Evolutionary conservation across 2,329 filamentous ascomycete genomes (phyloP), one percentile per base, ranked within the genome.

Genomic region (Lachnellula cervina): DNA sequence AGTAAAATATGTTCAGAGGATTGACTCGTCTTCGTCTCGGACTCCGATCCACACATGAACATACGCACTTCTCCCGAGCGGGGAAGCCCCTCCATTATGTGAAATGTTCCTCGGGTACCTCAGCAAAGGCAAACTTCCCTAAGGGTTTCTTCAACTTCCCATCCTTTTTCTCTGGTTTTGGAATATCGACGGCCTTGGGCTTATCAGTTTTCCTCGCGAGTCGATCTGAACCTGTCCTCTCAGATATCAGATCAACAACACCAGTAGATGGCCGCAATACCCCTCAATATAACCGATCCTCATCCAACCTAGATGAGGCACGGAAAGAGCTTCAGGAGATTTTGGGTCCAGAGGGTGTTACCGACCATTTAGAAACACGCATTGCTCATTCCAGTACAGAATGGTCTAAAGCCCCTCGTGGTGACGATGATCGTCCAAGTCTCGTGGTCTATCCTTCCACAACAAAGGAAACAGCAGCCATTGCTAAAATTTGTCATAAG

Each of bases 401-500:
- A 62, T 86, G 82, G 83, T 84, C 83, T 2, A 78, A 80, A 0
- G 74, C 75, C 14, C 44, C 44, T 5, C 11, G 44, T 2, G 86
- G 86, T 64, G 78, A 80, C 0, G 78, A 83, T 19, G 75, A 72
- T 2, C 72, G 84, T 14, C 83, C 83, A 0, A 77, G 86, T 14
- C 83, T 83, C 1, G 82, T 87, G 42, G 81, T 77, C 0, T 86
- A 85, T 63, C 83, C 83, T 3, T 77, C 77, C 40, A 79, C 74
- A 8, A 86, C 83, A 1, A 77, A 79, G 56, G 76, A 86, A 55
- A 83, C 86, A n/a, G 77, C 81, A 1, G 67, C 69, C n/a, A 80
- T 86, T 59, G 80, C 79, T 1, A 77, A 85, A 60, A 77, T 91
- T 51, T 96, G 91, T 72, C 78, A 88, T 72, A 86, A 86, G 69